Conservation (phyloP, 257 asterid genomes). For the Solanum commersonii region DNA sequence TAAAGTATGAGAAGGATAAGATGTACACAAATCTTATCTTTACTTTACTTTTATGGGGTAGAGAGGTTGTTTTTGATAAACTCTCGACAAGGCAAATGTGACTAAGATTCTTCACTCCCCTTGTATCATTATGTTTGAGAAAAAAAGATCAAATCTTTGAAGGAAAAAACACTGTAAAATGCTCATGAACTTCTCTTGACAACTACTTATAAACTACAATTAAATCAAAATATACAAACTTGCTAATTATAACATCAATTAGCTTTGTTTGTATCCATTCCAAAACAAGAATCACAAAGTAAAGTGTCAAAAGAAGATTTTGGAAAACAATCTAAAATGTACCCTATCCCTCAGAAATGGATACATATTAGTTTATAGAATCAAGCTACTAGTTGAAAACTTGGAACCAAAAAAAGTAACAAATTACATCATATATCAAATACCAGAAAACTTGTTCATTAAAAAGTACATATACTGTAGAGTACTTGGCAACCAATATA, state of each 20-base stretch:
- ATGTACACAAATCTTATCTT: no score
- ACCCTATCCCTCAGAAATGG: slow-evolving; percentile 2
- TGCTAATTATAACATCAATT: background rate
- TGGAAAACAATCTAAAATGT: background rate
- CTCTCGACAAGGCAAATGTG: background rate
- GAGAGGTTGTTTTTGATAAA: background rate
- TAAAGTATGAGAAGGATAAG: no score
- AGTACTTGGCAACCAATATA: slow-evolving; percentile 24
- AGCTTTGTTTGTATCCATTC: slow-evolving; percentile 2
- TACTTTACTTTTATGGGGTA: fast-evolving
- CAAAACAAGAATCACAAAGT: slow-evolving; percentile 1
- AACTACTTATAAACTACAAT: background rate
- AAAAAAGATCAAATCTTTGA: background rate
- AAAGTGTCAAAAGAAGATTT: background rate
- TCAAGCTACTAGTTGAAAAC: slow-evolving; percentile 13
- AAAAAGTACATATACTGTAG: slow-evolving; percentile 8
- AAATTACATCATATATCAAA: slow-evolving; percentile 21
- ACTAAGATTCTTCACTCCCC: background rate
- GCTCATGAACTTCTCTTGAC: background rate
- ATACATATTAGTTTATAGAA: slow-evolving; percentile 16
- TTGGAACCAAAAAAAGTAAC: slow-evolving; percentile 5
- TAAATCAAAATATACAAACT: background rate
- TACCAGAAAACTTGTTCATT: slow-evolving; percentile 8
- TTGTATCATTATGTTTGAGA: background rate
- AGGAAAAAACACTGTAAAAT: background rate